These are phyloP conservation scores for Acacia acuminata DNA, from an alignment of 306 rosid species.

Conservation along the genomic window DNA sequence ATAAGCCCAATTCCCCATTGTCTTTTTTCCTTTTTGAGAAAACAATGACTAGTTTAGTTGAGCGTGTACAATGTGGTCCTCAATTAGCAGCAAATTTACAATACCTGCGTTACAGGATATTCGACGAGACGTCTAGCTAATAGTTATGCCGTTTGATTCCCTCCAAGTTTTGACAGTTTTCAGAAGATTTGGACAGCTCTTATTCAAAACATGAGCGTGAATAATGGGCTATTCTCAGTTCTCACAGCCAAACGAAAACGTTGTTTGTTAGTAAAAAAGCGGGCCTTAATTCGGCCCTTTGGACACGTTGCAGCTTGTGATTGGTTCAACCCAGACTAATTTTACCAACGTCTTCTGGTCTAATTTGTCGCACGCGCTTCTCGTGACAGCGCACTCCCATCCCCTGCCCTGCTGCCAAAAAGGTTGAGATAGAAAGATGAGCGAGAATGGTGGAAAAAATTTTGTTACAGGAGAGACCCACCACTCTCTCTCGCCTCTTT, in stretches of 20 bases:
- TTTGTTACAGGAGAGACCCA: constrained; percentile 23
- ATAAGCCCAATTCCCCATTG: no score
- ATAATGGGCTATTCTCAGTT: neutral
- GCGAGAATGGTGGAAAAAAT: neutral
- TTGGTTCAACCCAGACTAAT: neutral
- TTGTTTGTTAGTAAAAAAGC: neutral
- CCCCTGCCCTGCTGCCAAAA: neutral
- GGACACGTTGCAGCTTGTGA: neutral
- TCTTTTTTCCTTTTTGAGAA: no score
- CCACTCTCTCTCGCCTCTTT: constrained; percentile 23
- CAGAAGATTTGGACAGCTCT: neutral
- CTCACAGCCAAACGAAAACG: neutral
- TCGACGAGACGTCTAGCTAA: neutral
- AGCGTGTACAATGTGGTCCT: neutral
- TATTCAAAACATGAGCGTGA: neutral
- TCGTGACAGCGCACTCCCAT: constrained; percentile 28
- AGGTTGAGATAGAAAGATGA: neutral
- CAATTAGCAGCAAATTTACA: neutral
- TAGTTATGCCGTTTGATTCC: neutral
- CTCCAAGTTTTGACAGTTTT: neutral
- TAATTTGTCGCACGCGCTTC: constrained; percentile 30
- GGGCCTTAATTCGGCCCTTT: neutral
- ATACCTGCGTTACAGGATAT: neutral
- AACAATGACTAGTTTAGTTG: neutral
- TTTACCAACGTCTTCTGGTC: neutral